These are phyloP conservation scores for Torulaspora franciscae DNA, from an alignment of 805 yeast genomes.

Conservation along the genomic window DNA sequence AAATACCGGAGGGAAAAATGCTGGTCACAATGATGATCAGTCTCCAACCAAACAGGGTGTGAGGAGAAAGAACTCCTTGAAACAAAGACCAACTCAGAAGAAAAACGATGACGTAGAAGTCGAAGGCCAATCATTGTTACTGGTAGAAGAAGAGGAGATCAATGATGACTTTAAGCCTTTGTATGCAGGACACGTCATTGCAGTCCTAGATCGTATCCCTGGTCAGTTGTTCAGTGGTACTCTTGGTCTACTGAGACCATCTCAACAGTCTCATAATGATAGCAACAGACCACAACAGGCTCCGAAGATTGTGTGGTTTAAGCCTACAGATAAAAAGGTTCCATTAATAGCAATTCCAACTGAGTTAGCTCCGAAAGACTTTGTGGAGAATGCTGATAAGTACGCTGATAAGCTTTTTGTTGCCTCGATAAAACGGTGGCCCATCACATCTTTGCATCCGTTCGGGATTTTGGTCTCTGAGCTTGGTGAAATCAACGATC, in stretches of 20 bases:
- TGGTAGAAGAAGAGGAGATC: conserved; percentile 94
- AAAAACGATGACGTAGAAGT: conserved; percentile 98
- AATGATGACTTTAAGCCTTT: conserved; percentile 89
- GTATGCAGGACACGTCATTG: conserved; percentile 97
- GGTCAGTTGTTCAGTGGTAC: conserved; percentile 96
- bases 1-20: conserved; percentile 19
- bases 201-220: conserved; percentile 94
- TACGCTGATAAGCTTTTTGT: conserved; percentile 81
- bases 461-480: conserved; percentile 90
- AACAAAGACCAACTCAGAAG: conserved; percentile 94
- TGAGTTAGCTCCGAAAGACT: conserved; percentile 94
- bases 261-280: conserved; percentile 83
- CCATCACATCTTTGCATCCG: conserved; percentile 96
- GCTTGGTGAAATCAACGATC: conserved; percentile 74
- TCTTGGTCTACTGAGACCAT: conserved; percentile 87
- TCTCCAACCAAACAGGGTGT: conserved; percentile 34
- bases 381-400: conserved; percentile 83
- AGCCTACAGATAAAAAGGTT: conserved; percentile 96
- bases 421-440: conserved; percentile 98
- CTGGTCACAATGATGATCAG: conserved; percentile 37
- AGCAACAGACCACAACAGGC: conserved; percentile 40
- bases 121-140: conserved; percentile 88
- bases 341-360: conserved; percentile 98
- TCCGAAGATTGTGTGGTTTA: conserved; percentile 98
- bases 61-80: conserved; percentile 82